A percentile compares a stretch with the other conserved stretches of the same genome.
Conservation (phyloP, 192 early-diverging fungal genomes). For the Radiomyces spectabilis region DNA sequence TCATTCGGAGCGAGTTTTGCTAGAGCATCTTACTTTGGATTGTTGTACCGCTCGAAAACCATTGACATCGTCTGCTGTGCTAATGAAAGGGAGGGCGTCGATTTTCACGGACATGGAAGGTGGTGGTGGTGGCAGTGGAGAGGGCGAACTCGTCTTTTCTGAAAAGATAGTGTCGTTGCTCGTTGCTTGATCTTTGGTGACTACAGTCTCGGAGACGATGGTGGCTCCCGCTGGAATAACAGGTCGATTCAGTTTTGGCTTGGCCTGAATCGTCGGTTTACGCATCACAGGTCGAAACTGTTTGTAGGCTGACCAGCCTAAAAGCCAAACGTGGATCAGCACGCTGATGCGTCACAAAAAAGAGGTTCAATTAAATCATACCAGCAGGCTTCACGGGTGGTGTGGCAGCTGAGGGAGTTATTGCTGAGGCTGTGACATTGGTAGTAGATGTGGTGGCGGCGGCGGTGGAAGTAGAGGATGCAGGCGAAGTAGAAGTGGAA, state of each 20-base stretch:
- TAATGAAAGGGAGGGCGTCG: slow-evolving; percentile 1
- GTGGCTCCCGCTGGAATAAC: slow-evolving; percentile 21
- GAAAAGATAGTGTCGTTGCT: not conserved
- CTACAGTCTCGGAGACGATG: slow-evolving; percentile 15
- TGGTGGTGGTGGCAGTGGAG: not conserved
- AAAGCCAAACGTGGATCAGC: too few species aligned
- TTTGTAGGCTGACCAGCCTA: slow-evolving; percentile 26
- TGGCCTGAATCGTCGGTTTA: slow-evolving; percentile 38
- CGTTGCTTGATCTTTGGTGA: slow-evolving; percentile 9
- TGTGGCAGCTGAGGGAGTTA: too few species aligned
- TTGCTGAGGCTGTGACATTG: too few species aligned
- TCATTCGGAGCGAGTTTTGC: too few species aligned
- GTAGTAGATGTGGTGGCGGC: too few species aligned
- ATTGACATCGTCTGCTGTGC: slow-evolving; percentile 24
- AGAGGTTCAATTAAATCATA: too few species aligned
- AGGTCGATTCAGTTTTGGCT: slow-evolving; percentile 33
- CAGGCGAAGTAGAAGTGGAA: too few species aligned
- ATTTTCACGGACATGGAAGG: not conserved
- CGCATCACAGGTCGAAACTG: slow-evolving; percentile 32
- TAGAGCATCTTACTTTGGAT: slow-evolving; percentile 26
- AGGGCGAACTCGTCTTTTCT: not conserved
- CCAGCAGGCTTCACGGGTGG: too few species aligned
- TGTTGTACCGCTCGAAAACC: slow-evolving; percentile 18
- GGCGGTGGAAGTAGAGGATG: too few species aligned
- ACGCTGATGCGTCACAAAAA: too few species aligned